Percentiles rank a stretch among this genome's conserved stretches.
phyloP scores from a whole-genome alignment of 1,284 basidiomycete genomes.

The Trametes sp. region DNA sequence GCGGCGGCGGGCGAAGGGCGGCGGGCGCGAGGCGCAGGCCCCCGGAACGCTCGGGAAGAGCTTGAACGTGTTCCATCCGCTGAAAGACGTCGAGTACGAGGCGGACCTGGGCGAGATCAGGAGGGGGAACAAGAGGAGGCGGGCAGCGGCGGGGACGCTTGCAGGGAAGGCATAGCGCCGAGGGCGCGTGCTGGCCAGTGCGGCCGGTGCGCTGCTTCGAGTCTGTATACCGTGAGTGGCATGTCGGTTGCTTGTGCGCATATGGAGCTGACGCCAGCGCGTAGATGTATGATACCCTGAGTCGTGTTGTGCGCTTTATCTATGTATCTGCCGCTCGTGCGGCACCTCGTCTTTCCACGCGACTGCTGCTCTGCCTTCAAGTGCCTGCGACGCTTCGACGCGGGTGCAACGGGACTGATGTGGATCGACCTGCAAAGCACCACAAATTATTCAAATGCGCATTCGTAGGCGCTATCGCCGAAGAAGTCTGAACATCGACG shows the following conservation, averaged over 20 bases:
- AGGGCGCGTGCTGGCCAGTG: background rate
- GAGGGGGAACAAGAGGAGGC: constrained; percentile 72
- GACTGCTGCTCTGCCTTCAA: background rate
- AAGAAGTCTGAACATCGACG: too few species aligned
- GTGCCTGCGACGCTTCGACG: too few species aligned
- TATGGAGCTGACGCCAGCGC: background rate
- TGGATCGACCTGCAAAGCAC: too few species aligned
- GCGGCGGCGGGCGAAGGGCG: constrained; percentile 63
- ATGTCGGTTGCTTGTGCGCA: background rate
- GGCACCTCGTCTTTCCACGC: background rate
- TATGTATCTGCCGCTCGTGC: constrained; percentile 8
- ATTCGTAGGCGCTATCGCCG: too few species aligned
- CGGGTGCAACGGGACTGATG: too few species aligned
- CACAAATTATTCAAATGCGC: too few species aligned
- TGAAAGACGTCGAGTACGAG: constrained; percentile 74
- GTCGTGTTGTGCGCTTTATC: constrained; percentile 16
- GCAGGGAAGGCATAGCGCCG: constrained; percentile 35
- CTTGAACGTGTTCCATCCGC: constrained; percentile 42
- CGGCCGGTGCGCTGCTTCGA: background rate
- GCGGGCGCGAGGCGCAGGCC: constrained; percentile 53
- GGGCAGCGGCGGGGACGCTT: constrained; percentile 53
- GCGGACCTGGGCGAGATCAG: constrained; percentile 78
- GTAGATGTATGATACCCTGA: constrained; percentile 26
- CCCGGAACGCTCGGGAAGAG: constrained; percentile 75
- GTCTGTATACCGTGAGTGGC: constrained; percentile 16